Evolutionary conservation across 345 rosid species (phyloP).

Genomic region (Syzygium aqueum): DNA sequence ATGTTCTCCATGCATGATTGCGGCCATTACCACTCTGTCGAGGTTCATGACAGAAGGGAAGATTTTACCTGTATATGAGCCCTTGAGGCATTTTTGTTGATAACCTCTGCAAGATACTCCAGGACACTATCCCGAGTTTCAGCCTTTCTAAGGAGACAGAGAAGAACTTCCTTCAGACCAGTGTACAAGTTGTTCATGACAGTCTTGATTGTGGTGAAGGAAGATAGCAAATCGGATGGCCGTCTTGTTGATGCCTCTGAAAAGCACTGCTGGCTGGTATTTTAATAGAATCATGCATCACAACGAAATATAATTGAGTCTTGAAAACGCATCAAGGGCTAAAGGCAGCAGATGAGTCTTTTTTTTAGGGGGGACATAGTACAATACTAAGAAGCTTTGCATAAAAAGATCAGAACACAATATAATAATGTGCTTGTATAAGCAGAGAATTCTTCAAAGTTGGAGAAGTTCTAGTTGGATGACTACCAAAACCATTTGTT

Average conservation of each 20-base stretch:
- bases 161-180: slow-evolving; percentile 65
- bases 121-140: slow-evolving; percentile 82
- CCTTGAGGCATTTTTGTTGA: slow-evolving; percentile 82
- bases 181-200: slow-evolving; percentile 64
- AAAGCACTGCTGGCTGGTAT: slow-evolving; percentile 87
- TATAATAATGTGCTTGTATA: background rate
- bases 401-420: background rate
- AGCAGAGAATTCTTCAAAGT: background rate
- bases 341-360: background rate
- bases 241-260: slow-evolving; percentile 80
- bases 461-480: background rate
- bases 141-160: slow-evolving; percentile 50
- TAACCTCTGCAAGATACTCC: slow-evolving; percentile 92
- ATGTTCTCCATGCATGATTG: background rate
- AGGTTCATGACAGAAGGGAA: background rate
- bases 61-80: slow-evolving; percentile 73
- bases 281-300: slow-evolving; percentile 10
- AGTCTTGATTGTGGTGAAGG: slow-evolving; percentile 79
- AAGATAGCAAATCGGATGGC: slow-evolving; percentile 71
- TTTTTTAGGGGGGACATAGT: background rate
- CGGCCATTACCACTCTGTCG: background rate
- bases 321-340: background rate
- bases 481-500: background rate
- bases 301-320: background rate
- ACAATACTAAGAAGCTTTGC: background rate